Conservation (phyloP, 345 rosid species). For the Gossypium stocksii region DNA sequence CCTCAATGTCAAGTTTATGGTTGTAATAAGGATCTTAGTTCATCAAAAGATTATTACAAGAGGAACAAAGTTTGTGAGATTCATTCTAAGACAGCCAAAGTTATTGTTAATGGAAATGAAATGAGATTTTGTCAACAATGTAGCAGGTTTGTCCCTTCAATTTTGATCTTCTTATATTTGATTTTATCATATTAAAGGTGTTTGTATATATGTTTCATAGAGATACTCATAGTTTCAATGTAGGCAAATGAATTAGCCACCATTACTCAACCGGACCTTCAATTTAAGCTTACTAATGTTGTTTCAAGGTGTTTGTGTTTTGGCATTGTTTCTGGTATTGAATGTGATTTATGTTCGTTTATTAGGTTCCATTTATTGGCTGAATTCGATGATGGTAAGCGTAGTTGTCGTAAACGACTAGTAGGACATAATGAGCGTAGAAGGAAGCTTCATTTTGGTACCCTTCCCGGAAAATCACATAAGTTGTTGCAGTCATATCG, state of each 20-base stretch:
- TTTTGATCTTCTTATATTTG: neutral
- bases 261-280: neutral
- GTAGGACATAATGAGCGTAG: conserved; percentile 87
- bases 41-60: conserved; percentile 67
- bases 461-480: conserved; percentile 36
- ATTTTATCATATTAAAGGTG: neutral
- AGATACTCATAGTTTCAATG: too few relatives aligned
- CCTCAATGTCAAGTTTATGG: conserved; percentile 67
- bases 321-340: conserved; percentile 6
- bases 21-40: conserved; percentile 67
- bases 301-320: neutral
- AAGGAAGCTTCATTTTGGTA: conserved; percentile 62
- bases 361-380: conserved; percentile 79
- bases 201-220: neutral
- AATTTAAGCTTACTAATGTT: neutral
- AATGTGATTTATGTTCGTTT: conserved; percentile 18
- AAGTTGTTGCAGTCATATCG: conserved; percentile 42
- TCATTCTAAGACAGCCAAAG: conserved; percentile 71
- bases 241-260: too few relatives aligned
- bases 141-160: conserved; percentile 51
- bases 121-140: conserved; percentile 95
- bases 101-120: conserved; percentile 57
- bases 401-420: conserved; percentile 89
- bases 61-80: conserved; percentile 77
- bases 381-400: conserved; percentile 83